Evolutionary conservation across 345 rosid species (phyloP).

Genomic region (Aquilaria malaccensis): DNA sequence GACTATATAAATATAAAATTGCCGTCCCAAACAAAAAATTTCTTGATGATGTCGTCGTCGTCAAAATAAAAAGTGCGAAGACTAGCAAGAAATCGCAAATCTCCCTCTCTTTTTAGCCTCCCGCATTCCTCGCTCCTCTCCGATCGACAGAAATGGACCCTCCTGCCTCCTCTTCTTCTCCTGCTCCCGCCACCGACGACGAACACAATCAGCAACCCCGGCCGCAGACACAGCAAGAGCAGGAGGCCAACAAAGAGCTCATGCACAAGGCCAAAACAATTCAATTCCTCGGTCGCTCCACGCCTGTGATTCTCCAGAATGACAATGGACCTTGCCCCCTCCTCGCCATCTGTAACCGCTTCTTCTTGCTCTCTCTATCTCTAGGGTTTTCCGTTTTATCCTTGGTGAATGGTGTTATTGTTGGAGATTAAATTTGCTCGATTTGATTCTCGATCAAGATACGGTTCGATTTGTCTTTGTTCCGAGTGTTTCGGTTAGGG

Average conservation of each 20-base stretch:
- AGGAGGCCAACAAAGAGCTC: slow-evolving; percentile 35
- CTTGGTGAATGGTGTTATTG: too few relatives aligned
- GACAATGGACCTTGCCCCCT: slow-evolving; percentile 99
- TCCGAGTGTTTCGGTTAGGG: too few relatives aligned
- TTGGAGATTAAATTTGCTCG: not conserved
- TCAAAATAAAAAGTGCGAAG: too few relatives aligned
- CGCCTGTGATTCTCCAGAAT: slow-evolving; percentile 90
- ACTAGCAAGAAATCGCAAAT: not conserved
- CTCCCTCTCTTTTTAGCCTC: not conserved
- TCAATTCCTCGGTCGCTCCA: slow-evolving; percentile 76
- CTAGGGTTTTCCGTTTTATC: slow-evolving; percentile 8
- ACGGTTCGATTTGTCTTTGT: too few relatives aligned
- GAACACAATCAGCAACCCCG: slow-evolving; percentile 12
- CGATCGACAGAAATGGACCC: slow-evolving; percentile 5
- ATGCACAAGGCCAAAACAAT: slow-evolving; percentile 70
- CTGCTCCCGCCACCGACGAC: slow-evolving; percentile 22
- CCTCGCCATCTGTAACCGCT: slow-evolving; percentile 76
- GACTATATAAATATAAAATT: too few relatives aligned
- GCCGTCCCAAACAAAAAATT: too few relatives aligned
- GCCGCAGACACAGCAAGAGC: slow-evolving; percentile 20
- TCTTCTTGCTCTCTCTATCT: slow-evolving; percentile 9
- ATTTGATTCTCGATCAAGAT: not conserved
- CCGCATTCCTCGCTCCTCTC: not conserved
- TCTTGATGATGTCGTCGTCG: too few relatives aligned
- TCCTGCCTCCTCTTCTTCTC: slow-evolving; percentile 17